A percentile compares a stretch with the other conserved stretches of the same genome.
phyloP scores from a whole-genome alignment of 148 eudicot species.

The Rhododendron mucronatum region DNA sequence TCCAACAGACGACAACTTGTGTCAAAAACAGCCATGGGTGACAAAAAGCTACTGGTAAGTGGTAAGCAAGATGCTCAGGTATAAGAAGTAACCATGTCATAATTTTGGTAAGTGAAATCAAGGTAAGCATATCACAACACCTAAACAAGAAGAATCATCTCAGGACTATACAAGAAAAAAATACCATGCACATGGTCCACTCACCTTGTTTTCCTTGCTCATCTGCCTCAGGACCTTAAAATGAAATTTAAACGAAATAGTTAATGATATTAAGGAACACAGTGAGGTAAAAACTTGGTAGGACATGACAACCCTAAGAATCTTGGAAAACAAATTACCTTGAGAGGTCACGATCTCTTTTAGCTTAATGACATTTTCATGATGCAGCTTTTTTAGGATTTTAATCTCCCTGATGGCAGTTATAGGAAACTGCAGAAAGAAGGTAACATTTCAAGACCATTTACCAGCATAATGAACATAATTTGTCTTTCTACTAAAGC shows the following conservation, averaged over 20 bases:
- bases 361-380: conserved; percentile 43
- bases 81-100: background rate
- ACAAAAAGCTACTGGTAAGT: background rate
- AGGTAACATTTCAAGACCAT: conserved; percentile 9
- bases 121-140: background rate
- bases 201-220: conserved; percentile 24
- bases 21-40: background rate
- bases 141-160: background rate
- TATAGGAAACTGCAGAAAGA: conserved; percentile 47
- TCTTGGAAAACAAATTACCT: conserved; percentile 25
- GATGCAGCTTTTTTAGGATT: conserved; percentile 36
- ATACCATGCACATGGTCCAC: background rate
- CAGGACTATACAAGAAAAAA: background rate
- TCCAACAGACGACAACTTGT: background rate
- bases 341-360: conserved; percentile 56
- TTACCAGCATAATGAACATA: background rate
- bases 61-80: background rate
- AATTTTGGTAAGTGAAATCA: background rate
- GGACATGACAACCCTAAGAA: background rate
- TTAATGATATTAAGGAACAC: conserved; percentile 6
- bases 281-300: background rate
- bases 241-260: background rate
- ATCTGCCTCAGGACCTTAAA: conserved; percentile 26
- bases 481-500: background rate
- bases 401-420: conserved; percentile 54